A percentile compares a stretch with the other conserved stretches of the same genome.
Conservation (phyloP, 441 rosid species). For the Isatis lusitanica region DNA sequence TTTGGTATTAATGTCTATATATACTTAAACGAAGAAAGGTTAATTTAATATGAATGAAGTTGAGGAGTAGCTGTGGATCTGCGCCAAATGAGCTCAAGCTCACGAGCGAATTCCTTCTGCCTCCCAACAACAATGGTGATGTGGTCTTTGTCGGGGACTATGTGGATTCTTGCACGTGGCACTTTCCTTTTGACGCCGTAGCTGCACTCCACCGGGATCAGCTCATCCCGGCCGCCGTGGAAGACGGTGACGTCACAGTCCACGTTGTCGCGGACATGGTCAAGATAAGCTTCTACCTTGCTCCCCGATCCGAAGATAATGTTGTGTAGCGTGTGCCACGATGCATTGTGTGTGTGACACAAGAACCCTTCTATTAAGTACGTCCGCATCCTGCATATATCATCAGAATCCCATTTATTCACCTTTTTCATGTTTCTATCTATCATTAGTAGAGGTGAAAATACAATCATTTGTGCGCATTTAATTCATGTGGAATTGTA, state of each 20-base stretch:
- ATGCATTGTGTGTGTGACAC: slow-evolving; percentile 90
- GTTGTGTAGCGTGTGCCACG: slow-evolving; percentile 98
- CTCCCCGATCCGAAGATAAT: slow-evolving; percentile 81
- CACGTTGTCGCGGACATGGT: slow-evolving; percentile 53
- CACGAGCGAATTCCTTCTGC: slow-evolving; percentile 79
- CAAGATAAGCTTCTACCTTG: slow-evolving; percentile 76
- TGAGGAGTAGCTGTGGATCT: slow-evolving; percentile 36
- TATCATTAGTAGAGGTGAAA: not conserved
- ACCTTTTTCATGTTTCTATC: not conserved
- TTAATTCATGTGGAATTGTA: too few relatives aligned
- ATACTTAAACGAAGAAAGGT: slow-evolving; percentile 22
- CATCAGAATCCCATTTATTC: slow-evolving; percentile 4
- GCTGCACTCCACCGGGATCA: slow-evolving; percentile 92
- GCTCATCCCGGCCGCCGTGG: slow-evolving; percentile 79
- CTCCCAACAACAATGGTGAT: slow-evolving; percentile 89
- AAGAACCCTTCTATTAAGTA: slow-evolving; percentile 86
- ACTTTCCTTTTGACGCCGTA: slow-evolving; percentile 57
- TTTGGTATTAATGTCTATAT: slow-evolving; percentile 25
- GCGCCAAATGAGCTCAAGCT: slow-evolving; percentile 90
- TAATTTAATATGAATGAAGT: slow-evolving; percentile 18
- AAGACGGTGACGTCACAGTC: slow-evolving; percentile 69
- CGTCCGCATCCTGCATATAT: slow-evolving; percentile 60
- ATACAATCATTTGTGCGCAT: not conserved
- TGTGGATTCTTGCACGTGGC: slow-evolving; percentile 71
- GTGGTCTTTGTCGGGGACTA: slow-evolving; percentile 84